Percentiles rank a stretch among this genome's conserved stretches.
Conservation (phyloP, 805 yeast genomes). For the Wickerhamiella bombiphila region DNA sequence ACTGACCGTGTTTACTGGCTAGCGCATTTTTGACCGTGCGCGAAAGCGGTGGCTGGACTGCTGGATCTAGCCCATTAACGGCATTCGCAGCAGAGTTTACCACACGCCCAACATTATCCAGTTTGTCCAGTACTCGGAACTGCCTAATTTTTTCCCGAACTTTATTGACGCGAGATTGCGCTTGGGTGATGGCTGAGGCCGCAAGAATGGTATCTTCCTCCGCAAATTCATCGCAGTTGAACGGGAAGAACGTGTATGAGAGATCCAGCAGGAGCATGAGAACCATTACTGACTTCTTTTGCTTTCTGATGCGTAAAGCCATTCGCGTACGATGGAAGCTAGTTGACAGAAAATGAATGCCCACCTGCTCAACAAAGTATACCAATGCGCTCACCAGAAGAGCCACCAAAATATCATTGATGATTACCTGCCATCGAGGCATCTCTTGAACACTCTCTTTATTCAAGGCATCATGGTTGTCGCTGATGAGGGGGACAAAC, state of each 20-base stretch:
- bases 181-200: slow-evolving; percentile 16
- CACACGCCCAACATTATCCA: slow-evolving; percentile 18
- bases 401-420: slow-evolving; percentile 26
- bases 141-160: slow-evolving; percentile 1
- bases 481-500: slow-evolving; percentile 23
- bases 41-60: slow-evolving; percentile 12
- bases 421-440: slow-evolving; percentile 24
- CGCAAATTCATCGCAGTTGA: slow-evolving; percentile 23
- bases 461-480: slow-evolving; percentile 17
- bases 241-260: slow-evolving; percentile 25
- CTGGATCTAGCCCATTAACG: slow-evolving; percentile 12
- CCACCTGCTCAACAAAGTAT: slow-evolving; percentile 24
- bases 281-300: slow-evolving; percentile 22
- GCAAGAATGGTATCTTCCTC: slow-evolving; percentile 24
- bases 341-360: slow-evolving; percentile 27
- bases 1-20: slow-evolving; percentile 18
- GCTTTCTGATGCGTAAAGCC: slow-evolving; percentile 24
- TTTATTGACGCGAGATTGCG: slow-evolving; percentile 4
- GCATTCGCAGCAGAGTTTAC: slow-evolving; percentile 20
- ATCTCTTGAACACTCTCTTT: slow-evolving; percentile 6
- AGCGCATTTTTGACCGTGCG: slow-evolving; percentile 24
- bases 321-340: slow-evolving; percentile 28
- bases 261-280: slow-evolving; percentile 22
- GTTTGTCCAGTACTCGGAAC: slow-evolving; percentile 3
- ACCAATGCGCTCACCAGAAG: slow-evolving; percentile 25